These are phyloP conservation scores for Waltiozyma sp. DNA, from an alignment of 1,139 yeast species.

Conservation along the genomic window DNA sequence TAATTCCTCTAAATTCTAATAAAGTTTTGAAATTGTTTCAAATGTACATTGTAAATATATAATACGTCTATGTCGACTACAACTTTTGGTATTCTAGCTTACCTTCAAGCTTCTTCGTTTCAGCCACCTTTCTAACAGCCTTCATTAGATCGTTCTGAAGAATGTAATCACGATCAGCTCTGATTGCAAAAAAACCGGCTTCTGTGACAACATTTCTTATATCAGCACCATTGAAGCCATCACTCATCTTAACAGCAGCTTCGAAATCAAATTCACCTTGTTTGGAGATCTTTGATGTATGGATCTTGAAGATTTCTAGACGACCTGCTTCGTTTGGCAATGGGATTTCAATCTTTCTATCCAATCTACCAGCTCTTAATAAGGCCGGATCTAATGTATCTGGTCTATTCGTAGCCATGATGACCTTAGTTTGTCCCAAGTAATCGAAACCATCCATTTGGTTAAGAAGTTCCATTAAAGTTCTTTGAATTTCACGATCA, in stretches of 20 bases:
- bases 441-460: conserved; percentile 99
- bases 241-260: conserved; percentile 95
- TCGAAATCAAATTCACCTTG: conserved; percentile 96
- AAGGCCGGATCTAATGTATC: conserved; percentile 99
- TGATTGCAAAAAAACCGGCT: conserved; percentile 96
- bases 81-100: conserved; percentile 88
- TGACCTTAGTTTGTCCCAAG: conserved; percentile 92
- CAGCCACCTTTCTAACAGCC: conserved; percentile 96
- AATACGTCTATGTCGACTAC: conserved; percentile 20
- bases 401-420: conserved; percentile 99
- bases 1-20: too few relatives aligned
- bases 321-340: conserved; percentile 96
- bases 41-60: too few relatives aligned
- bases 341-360: conserved; percentile 92
- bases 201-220: conserved; percentile 96
- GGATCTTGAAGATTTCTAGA: conserved; percentile 89
- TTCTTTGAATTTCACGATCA: conserved; percentile 97
- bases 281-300: conserved; percentile 74
- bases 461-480: conserved; percentile 92
- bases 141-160: conserved; percentile 91
- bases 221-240: conserved; percentile 99
- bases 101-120: conserved; percentile 94
- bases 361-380: conserved; percentile 96
- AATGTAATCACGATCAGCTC: conserved; percentile 94
- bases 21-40: too few relatives aligned